Evolutionary conservation across 1,139 yeast species (phyloP), one percentile per base, ranked within the genome.

Genomic region (Pichia sp.): DNA sequence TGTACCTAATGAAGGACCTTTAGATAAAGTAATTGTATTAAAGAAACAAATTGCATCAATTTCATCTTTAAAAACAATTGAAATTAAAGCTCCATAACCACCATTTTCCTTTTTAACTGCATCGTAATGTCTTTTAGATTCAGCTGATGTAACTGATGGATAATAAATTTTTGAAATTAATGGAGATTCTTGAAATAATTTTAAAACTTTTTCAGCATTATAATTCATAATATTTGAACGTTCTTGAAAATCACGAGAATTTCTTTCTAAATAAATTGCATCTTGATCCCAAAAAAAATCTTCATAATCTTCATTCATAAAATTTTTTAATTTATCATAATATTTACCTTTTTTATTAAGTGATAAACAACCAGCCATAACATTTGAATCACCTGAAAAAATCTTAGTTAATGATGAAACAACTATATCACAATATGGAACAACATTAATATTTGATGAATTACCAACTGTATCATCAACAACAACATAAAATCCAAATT

Each of bases 381-480:
- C 97, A 61, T 90, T 89, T 42, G 96, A 84, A 64, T 88, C 97
- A 25, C 97, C 97, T 32, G 94, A 83, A 61, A 92, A 92, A 11
- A 90, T 87, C 65, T 92, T 92, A 9, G 97, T 90, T 54, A 92
- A 73, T 28, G 96, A 87, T 28, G 94, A 80, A 38, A 85, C 95
- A 18, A 87, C 85, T 53, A 90, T 77, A 66, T 92, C 98, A 9
- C 89, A 84, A 63, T 75, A 85, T 25, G 89, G 88, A 51, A 88
- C 72, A 3, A 86, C 88, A 59, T 87, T 87, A 46, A 88, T 78
- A 65, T 92, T 92, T 53, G 86, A 74, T 61, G 88, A 83, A 60
- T 92, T 92, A 27, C 97, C 97, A 31, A 89, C 86, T 0, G 97
- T 92, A 62, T 92, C 97, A 66, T 92, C 98, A 39, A 92, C 83